These are phyloP conservation scores for Coelastrella sp. DNA, from an alignment of 139 green algal genomes.

Conservation along the genomic window DNA sequence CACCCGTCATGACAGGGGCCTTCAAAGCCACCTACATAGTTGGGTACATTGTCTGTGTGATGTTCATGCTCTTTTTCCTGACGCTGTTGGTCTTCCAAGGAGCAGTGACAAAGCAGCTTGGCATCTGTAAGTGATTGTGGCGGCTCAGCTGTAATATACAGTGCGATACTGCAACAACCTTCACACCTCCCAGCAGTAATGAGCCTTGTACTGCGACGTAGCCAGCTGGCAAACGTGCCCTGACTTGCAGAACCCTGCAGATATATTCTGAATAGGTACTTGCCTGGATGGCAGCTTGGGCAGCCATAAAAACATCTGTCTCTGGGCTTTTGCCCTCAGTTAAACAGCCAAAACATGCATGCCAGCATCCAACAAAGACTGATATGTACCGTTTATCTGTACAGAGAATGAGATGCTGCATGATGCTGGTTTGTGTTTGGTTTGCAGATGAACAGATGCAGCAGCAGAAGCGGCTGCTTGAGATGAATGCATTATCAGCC, in stretches of 20 bases:
- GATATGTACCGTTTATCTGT: not conserved
- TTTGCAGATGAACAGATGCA: conserved; percentile 47
- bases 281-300: not conserved
- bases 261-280: no score
- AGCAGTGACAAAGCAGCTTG: conserved; percentile 46
- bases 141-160: not conserved
- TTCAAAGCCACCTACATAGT: conserved; percentile 42
- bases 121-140: conserved; percentile 28
- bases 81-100: conserved; percentile 43
- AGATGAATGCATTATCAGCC: conserved; percentile 41
- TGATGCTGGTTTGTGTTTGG: not conserved
- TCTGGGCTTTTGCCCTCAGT: no score
- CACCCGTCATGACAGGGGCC: conserved; percentile 33
- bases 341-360: no score
- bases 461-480: conserved; percentile 39
- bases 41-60: conserved; percentile 38
- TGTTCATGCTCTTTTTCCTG: conserved; percentile 53
- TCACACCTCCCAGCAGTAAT: no score
- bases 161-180: not conserved
- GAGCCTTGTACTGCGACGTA: no score
- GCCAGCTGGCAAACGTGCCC: no score
- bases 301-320: not conserved
- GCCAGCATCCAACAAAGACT: no score
- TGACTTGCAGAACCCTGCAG: no score
- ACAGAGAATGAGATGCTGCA: not conserved